Conservation (phyloP, 2,329 filamentous ascomycete genomes). For the Pezicula rhizophila region DNA sequence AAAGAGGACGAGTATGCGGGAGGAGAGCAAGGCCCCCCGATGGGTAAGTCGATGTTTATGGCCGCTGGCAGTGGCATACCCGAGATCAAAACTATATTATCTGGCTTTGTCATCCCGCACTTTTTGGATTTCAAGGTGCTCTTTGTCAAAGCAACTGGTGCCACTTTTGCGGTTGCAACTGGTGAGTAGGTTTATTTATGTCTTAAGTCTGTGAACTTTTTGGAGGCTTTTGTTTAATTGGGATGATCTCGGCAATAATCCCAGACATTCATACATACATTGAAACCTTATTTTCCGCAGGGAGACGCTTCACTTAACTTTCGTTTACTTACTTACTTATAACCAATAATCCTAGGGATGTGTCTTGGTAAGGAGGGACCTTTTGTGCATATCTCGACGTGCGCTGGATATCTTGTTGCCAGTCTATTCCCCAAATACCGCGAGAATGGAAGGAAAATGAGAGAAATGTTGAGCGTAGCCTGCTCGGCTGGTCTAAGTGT, state of each 20-base stretch:
- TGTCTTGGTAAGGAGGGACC: conserved; percentile 57
- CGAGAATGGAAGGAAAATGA: conserved; percentile 51
- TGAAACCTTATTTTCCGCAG: too few species aligned
- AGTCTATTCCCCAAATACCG: conserved; percentile 48
- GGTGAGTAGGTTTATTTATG: conserved; percentile 14
- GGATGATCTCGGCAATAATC: too few species aligned
- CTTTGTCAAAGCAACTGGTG: conserved; percentile 50
- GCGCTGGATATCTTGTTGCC: conserved; percentile 47
- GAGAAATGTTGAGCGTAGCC: conserved; percentile 51
- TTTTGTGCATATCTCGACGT: conserved; percentile 56
- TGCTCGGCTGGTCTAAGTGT: conserved; percentile 53
- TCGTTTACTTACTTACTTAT: too few species aligned
- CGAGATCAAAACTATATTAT: conserved; percentile 56
- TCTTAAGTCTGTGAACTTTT: too few species aligned
- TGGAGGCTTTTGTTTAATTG: too few species aligned
- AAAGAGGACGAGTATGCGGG: conserved; percentile 6
- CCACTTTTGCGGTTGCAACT: conserved; percentile 51
- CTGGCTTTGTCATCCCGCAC: conserved; percentile 53
- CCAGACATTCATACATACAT: too few species aligned
- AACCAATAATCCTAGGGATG: conserved; percentile 32
- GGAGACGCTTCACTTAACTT: too few species aligned
- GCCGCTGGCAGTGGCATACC: conserved; percentile 53
- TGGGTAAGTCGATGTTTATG: conserved; percentile 51
- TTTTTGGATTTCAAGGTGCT: conserved; percentile 51
- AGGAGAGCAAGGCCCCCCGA: conserved; percentile 7